These are phyloP conservation scores for Alternaria incomplexa DNA, from an alignment of 2,329 filamentous ascomycete genomes.

Conservation along the genomic window DNA sequence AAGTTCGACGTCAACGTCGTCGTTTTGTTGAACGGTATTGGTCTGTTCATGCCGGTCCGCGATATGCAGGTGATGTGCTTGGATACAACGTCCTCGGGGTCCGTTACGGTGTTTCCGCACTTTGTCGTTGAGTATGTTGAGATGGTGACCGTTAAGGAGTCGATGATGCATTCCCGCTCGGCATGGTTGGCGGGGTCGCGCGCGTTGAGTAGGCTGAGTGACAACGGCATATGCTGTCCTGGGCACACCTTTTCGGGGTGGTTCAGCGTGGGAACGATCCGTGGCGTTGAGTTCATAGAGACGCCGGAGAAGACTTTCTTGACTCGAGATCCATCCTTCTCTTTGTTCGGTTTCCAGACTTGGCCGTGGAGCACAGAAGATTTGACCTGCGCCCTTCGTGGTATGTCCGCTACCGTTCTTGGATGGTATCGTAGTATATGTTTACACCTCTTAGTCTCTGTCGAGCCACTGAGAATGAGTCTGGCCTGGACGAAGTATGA, in stretches of 20 bases:
- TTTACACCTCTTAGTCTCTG: slow-evolving; percentile 23
- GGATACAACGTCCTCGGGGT: slow-evolving; percentile 37
- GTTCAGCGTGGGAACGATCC: slow-evolving; percentile 39
- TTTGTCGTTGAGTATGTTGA: slow-evolving; percentile 42
- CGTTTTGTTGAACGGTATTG: slow-evolving; percentile 27
- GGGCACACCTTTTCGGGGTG: slow-evolving; percentile 38
- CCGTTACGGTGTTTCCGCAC: slow-evolving; percentile 31
- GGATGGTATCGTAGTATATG: slow-evolving; percentile 37
- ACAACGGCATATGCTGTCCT: slow-evolving; percentile 41
- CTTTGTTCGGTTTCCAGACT: slow-evolving; percentile 32
- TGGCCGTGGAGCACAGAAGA: slow-evolving; percentile 38
- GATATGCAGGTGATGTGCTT: slow-evolving; percentile 43
- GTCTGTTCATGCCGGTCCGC: slow-evolving; percentile 29
- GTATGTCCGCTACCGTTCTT: slow-evolving; percentile 14
- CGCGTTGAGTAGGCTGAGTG: slow-evolving; percentile 31
- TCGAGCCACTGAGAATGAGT: slow-evolving; percentile 21
- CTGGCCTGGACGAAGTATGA: slow-evolving; percentile 40
- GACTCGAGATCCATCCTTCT: slow-evolving; percentile 19
- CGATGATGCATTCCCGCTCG: slow-evolving; percentile 31
- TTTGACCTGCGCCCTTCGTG: slow-evolving; percentile 23
- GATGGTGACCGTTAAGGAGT: slow-evolving; percentile 36
- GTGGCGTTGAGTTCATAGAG: slow-evolving; percentile 20
- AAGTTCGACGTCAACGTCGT: slow-evolving; percentile 37
- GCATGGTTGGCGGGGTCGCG: slow-evolving; percentile 25
- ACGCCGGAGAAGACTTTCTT: slow-evolving; percentile 32